Evolutionary conservation across 805 yeast genomes (phyloP), one percentile per base, ranked within the genome.

Genomic region (Yarrowia bubula): DNA sequence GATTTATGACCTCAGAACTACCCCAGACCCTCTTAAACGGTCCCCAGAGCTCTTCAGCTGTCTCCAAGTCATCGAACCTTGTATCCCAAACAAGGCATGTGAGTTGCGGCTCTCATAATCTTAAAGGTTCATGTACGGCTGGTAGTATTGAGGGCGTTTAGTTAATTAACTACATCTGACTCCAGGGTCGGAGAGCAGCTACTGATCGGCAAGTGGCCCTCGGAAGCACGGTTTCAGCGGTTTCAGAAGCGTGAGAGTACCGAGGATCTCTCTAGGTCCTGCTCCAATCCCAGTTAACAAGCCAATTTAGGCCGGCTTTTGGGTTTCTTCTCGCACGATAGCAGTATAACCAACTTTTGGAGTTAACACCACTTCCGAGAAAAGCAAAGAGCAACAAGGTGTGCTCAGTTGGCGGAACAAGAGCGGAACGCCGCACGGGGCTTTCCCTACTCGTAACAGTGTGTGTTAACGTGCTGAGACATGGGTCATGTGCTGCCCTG

Each of bases 361-460:
- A 11, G 33, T 6, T 10, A 7, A 8, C 14, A 14, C 8, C 17
- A 38, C 32, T 18, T 51, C 58, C 58, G 58, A 37, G 58, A 51
- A 51, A 48, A 51, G 57, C 31, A 35, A 50, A 35, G 41, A 17
- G 53, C 39, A 47, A 47, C 53, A 47, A 31, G 50, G 50, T 46
- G 35, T 31, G 33, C 47, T 22, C 28, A 22, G 28, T 22, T 3
- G 28, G 28, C 28, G 28, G 8, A 11, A 18, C 17, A 9, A 22
- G 41, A 38, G 42, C 47, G 47, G 47, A 22, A 22, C 28, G 28
- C 28, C 28, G 28, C 28, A 22, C 28, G 28, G 28, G 28, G 28
- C 28, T 22, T 22, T 22, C 28, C 28, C 28, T 22, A 22, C 28
- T 22, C 4, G 28, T 22, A 3, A 22, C 5, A 22, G 5, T n/a